Evolutionary conservation across 129 eudicot species (phyloP), one percentile per base, ranked within the genome.

Genomic region (Kitagawia praeruptora): DNA sequence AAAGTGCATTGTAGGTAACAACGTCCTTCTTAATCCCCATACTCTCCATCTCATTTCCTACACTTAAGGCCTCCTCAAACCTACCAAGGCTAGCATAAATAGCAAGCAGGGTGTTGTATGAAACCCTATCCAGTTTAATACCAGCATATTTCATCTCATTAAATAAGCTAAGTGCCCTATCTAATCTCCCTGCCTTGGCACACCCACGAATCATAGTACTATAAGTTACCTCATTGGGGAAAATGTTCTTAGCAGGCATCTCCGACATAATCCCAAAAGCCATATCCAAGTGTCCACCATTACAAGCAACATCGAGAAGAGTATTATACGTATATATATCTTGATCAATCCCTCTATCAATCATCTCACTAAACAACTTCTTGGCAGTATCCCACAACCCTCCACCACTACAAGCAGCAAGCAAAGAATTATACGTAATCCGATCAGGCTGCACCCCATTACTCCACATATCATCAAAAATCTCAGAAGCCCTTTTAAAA

Each of bases 291-390:
- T 92, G 93, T 14, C 98, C 97, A 56, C 97, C 97, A 83, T 87
- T 82, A 14, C 96, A 92, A 47, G 97, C 93, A 34, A 84, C 96
- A 82, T 95, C 98, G 80, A 95, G 84, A 75, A 95, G 89, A 0
- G 98, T 95, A 56, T 95, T 95, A 75, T 92, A 95, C 0, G 97
- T 95, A 79, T 90, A 95, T 1, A 95, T 90, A 89, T 95, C 98
- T 3, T 92, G 97, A 38, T 95, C 97, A 56, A 95, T 92, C 49
- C 98, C 96, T 70, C 92, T 78, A 64, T 81, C 84, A 38, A 87
- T 73, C 98, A 95, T 95, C 81, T 95, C 97, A 13, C 76, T 70
- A 78, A 92, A 92, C 87, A 95, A 85, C 37, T 67, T 66, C 87
- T 82, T 85, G 0, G 97, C 98, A 3, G 81, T 85, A 63, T 95